Conservation (phyloP, 345 rosid genomes). For the Psidium guajava region DNA sequence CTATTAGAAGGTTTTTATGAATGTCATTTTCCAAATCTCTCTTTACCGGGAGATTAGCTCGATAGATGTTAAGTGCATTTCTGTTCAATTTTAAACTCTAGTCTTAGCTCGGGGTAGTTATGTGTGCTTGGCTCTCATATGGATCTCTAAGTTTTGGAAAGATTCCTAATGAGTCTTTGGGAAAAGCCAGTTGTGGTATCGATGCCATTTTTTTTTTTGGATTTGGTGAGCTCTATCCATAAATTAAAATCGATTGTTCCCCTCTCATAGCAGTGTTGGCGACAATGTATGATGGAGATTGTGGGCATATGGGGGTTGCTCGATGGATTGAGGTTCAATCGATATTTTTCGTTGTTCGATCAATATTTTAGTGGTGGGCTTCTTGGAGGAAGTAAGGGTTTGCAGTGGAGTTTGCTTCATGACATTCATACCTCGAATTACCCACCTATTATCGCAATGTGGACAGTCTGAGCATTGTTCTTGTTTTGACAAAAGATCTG, state of each 20-base stretch:
- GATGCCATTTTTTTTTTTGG: neutral
- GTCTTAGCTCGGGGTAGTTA: neutral
- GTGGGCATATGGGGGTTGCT: neutral
- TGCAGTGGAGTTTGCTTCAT: no score
- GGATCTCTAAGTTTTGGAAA: neutral
- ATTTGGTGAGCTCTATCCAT: neutral
- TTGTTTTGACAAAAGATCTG: neutral
- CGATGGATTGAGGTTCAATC: neutral
- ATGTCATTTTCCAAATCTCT: neutral
- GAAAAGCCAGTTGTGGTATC: neutral
- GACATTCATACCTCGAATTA: no score
- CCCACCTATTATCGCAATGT: no score
- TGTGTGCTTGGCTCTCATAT: neutral
- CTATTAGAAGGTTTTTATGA: neutral
- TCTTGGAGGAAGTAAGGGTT: neutral
- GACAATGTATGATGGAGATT: neutral
- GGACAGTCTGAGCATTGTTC: no score
- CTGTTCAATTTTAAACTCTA: neutral
- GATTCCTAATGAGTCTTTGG: neutral
- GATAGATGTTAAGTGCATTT: neutral
- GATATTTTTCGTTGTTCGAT: no score
- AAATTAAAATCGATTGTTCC: neutral
- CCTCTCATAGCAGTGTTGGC: neutral
- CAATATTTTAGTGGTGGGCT: neutral
- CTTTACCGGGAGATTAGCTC: neutral